These are phyloP conservation scores for Eimeria acervulina DNA, from an alignment of 169 alveolate species.

Conservation along the genomic window DNA sequence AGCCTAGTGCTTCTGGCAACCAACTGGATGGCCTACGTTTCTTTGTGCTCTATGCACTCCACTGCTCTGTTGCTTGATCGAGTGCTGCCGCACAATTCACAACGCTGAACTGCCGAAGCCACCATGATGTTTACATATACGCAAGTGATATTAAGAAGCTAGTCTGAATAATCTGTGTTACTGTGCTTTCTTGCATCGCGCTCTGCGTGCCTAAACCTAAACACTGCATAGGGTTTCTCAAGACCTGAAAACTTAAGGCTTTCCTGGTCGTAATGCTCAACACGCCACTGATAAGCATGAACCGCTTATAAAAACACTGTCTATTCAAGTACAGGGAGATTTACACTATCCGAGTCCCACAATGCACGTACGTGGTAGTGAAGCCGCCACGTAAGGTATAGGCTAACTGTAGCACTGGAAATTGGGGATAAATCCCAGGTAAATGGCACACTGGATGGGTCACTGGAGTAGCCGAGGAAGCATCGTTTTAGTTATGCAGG, in stretches of 20 bases:
- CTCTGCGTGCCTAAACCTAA: neutral
- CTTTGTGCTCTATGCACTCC: neutral
- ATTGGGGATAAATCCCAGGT: neutral
- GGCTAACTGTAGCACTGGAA: neutral
- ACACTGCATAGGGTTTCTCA: neutral
- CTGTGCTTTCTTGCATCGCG: neutral
- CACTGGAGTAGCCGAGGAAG: neutral
- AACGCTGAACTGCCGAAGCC: neutral
- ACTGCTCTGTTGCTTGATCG: no score
- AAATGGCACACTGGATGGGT: neutral
- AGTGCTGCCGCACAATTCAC: neutral
- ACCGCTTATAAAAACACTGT: neutral
- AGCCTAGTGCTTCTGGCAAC: neutral
- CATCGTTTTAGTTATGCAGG: neutral
- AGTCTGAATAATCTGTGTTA: neutral
- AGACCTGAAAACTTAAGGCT: neutral
- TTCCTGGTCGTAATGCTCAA: neutral
- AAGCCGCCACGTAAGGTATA: neutral
- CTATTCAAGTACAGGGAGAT: neutral
- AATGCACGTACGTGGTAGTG: neutral
- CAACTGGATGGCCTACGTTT: neutral
- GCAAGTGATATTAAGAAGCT: neutral
- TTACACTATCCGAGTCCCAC: neutral
- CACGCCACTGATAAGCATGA: neutral
- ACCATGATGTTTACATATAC: neutral